Base-by-base conservation (phyloP, 2,329 filamentous ascomycete genomes). In the Penicillium polonicum region DNA sequence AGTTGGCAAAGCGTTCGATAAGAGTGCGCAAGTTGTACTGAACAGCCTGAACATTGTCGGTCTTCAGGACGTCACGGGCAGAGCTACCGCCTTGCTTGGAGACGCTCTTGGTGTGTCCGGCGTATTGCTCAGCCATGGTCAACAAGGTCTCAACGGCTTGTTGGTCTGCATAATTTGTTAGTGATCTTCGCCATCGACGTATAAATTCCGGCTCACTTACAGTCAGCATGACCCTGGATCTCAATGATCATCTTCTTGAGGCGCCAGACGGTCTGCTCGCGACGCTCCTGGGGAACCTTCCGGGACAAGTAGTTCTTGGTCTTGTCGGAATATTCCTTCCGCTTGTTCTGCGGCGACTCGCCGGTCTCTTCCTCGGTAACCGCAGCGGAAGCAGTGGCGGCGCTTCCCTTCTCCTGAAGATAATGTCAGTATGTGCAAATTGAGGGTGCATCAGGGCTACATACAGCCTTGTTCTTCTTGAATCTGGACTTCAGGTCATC, bases 211-310 rank as follows among this genome's bases (percentile, higher is more conserved):
- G 3, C 13, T 17, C 12, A 77, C 82, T 74, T 76, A 86, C 84
- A 99, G 69, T 99, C 93, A 58, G 90, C 85, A 71, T 97, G 94
- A 56, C 93, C 90, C 78, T 99, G 94, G 68, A 96, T 92, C 77
- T 99, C 94, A 45, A 97, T 87, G 39, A 99, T 80, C 89, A 97
- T 96, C 85, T 97, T 97, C 86, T 93, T 99, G 65, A 99, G 78
- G 38, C 94, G 90, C 84, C 87, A 96, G 68, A 97, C 88, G 55
- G 88, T 88, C 80, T 96, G 92, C 8, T 97, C 92, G 60, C 92
- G 91, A 59, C 94, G 91, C 75, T 97, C 92, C 76, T 93, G 80
- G 1, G 94, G 92, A 77, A 99, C 83, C 82, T 97, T 99, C 69
- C 87, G 84, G 66, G 85, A 83, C 55, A 97, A 79, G 73, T 97